Base-by-base conservation (phyloP, 2,329 filamentous ascomycete genomes). In the Fusarium sp. region DNA sequence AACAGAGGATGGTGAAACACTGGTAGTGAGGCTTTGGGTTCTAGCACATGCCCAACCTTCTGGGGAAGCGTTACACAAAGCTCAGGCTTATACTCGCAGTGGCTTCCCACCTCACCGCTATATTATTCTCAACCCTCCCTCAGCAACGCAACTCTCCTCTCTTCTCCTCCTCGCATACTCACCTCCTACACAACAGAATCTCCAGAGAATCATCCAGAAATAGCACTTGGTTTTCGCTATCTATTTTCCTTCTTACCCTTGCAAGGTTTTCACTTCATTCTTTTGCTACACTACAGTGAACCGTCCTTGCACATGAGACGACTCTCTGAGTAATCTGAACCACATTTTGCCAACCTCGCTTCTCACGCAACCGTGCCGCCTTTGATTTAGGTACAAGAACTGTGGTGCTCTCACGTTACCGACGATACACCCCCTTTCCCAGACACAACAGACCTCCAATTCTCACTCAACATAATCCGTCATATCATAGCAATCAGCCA, bases 81-180 rank as follows among this genome's bases (percentile, higher is more conserved):
- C 20, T 41, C 20, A n/a, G 12, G 38, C 5, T 41, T 13, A 7
- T n/a, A 13, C 38, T 41, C 4, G 2, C 20, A n/a, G 38, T 41
- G 20, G 38, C 13, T 0, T 41, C 20, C 0, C 20, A 1, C 20
- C 7, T 13, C 20, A 1, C 4, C 1, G 38, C 38, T 41, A 9
- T 13, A 7, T n/a, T 41, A 41, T 41, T 14, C 38, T 6, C 12
- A 0, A 41, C 20, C 38, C n/a, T 41, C 1, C 18, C 12, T 41
- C 6, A 41, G 7, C 38, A n/a, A 1, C 7, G 6, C 7, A 41
- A 41, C 38, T 41, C 20, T 41, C 38, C 7, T 41, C 20, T 41
- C 13, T 2, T 5, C 20, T 9, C 38, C 12, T 41, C 20, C 0
- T n/a, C 38, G n/a, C 7, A 41, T 41, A 7, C 14, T 10, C 20